These are phyloP conservation scores for Sporisorium sorghi DNA, from an alignment of 1,284 basidiomycete species.

Conservation along the genomic window DNA sequence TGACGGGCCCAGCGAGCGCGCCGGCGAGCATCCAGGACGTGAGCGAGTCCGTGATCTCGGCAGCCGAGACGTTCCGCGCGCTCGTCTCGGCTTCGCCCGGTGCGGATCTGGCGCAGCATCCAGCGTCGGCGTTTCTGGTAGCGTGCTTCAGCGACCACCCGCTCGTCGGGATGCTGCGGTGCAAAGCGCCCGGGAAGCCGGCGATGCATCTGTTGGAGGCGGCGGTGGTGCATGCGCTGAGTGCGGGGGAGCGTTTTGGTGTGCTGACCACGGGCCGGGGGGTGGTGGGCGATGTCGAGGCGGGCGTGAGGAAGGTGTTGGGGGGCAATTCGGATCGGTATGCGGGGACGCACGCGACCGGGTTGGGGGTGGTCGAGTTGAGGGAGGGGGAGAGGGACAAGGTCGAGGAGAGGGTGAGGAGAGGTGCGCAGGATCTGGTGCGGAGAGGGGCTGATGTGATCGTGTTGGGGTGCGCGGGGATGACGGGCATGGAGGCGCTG, in stretches of 20 bases:
- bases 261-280: constrained; percentile 51
- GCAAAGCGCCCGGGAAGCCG: constrained; percentile 15
- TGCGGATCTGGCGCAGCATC: constrained; percentile 4
- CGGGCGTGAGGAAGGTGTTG: constrained; percentile 40
- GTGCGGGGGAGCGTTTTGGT: constrained; percentile 34
- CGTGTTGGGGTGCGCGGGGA: constrained; percentile 60
- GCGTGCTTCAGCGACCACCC: constrained; percentile 62
- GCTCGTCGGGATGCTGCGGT: constrained; percentile 41
- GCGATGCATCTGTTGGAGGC: constrained; percentile 54
- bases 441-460: constrained; percentile 52
- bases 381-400: constrained; percentile 23
- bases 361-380: constrained; percentile 55
- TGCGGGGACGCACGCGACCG: constrained; percentile 48
- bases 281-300: constrained; percentile 53
- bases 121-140: constrained; percentile 39
- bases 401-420: constrained; percentile 35
- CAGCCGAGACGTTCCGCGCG: constrained; percentile 32
- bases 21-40: constrained; percentile 49
- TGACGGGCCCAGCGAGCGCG: constrained; percentile 41
- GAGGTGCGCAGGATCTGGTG: constrained; percentile 28
- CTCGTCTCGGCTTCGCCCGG: neutral
- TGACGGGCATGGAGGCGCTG: constrained; percentile 55
- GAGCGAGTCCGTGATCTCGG: constrained; percentile 38
- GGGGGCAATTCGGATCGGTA: constrained; percentile 51
- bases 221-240: constrained; percentile 37